Evolutionary conservation across 164 flowering plant genomes (phyloP), one percentile per base, ranked within the genome.

Genomic region (Aristolochia fimbriata): DNA sequence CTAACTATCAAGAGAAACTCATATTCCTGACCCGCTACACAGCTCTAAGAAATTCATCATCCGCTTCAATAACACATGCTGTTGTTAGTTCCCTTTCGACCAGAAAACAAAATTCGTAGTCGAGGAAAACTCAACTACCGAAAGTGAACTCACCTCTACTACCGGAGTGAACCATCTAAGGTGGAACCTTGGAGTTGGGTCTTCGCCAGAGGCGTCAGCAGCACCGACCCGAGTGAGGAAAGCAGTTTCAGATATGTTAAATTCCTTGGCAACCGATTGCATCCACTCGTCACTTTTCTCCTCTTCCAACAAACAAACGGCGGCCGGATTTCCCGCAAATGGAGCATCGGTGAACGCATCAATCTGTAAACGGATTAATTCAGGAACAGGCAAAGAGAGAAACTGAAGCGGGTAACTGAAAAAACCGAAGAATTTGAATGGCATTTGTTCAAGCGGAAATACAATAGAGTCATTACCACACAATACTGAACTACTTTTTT

Each of bases 241-340:
- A 66, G 89, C 72, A 2, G 94, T 84, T 62, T 68, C 64, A 2
- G 91, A 73, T 55, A 82, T 14, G 41, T 88, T 91, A 79, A 88
- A 84, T 78, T 91, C 97, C 8, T 53, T 52, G 0, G 96, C 97
- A 55, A 91, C 79, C 0, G 81, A 47, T 67, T 80, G 81, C 61
- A 88, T 30, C 96, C 93, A 91, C 11, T 72, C 67, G 8, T 83
- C 85, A 21, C 80, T 83, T 62, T 72, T 78, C 56, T 81, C 85
- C 60, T 84, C 89, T 53, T 84, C 91, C 64, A 91, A 67, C 46
- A 56, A 19, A 46, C 97, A 91, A 22, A 91, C 86, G 6, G 84
- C 97, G 0, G 97, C 97, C 7, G 94, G 94, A 67, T 91, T 91
- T 24, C 94, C 97, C 75, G 81, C 82, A 71, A 91, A 88, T 0